Percentiles rank a stretch among this genome's conserved stretches.
phyloP scores from a whole-genome alignment of 306 rosid species.

The Cyclanthera cordifolia region DNA sequence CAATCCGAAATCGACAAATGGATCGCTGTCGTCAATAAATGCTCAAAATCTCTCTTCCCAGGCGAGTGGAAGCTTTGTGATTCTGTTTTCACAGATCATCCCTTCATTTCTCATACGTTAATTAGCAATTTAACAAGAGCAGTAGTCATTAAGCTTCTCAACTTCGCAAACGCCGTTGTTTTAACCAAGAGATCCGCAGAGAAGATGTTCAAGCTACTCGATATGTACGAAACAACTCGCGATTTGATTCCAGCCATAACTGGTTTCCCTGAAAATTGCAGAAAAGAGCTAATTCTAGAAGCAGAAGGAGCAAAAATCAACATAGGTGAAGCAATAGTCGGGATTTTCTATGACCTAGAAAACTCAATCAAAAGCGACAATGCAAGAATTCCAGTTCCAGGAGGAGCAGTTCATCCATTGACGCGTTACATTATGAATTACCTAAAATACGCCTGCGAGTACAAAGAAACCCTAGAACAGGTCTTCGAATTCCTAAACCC shows the following conservation, averaged over 20 bases:
- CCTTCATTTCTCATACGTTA: conserved; percentile 20
- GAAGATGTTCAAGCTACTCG: conserved; percentile 60
- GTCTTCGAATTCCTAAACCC: conserved; percentile 25
- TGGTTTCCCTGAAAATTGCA: conserved; percentile 16
- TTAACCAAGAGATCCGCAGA: conserved; percentile 46
- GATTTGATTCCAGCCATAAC: conserved; percentile 24
- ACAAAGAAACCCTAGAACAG: conserved; percentile 50
- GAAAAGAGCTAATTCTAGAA: conserved; percentile 33
- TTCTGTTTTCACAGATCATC: conserved; percentile 31
- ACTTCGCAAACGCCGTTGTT: conserved; percentile 45
- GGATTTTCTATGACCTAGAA: conserved; percentile 49
- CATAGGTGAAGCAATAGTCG: conserved; percentile 30
- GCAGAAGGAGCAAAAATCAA: conserved; percentile 17
- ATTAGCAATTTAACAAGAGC: conserved; percentile 31
- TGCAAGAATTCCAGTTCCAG: conserved; percentile 48
- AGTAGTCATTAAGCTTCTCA: conserved; percentile 35
- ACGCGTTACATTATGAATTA: conserved; percentile 80
- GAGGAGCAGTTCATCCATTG: conserved; percentile 69
- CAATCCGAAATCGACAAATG: conserved; percentile 49
- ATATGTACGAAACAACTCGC: conserved; percentile 59
- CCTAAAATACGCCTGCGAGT: conserved; percentile 64
- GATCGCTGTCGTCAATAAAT: conserved; percentile 45
- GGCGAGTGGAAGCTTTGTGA: conserved; percentile 34
- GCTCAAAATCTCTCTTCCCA: conserved; percentile 36
- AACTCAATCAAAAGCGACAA: conserved; percentile 52